Base-by-base conservation (phyloP, 257 asterid species). In the Osmanthus fragrans region DNA sequence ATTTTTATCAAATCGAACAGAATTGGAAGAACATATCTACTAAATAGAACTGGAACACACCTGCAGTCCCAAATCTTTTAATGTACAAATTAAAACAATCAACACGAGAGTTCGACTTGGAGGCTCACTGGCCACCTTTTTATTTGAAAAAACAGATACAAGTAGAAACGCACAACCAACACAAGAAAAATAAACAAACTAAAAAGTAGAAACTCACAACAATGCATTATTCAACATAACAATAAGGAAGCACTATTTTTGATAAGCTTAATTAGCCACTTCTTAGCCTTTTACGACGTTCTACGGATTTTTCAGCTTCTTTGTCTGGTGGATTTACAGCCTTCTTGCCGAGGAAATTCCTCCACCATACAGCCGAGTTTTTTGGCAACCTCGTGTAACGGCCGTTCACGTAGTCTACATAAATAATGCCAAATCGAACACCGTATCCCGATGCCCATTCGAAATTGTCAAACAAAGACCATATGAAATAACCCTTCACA, bases 391-490 rank as follows among this genome's bases (percentile, higher is more conserved):
- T 78, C 51, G 68, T 86, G 18, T 78, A 77, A 15, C 80, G 76
- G 1, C 63, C 63, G 56, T 86, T 74, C 33, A 42, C 71, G 51
- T 36, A 88, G 39, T 88, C 89, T 4, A 88, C 71, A 21, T 32
- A 85, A n/a, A 64, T 72, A 66, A 88, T 49, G 1, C 92, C 92
- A 60, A 88, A 85, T 72, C 90, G 83, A 3, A 73, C 1, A 3
- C 77, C 66, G 73, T 76, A 83, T 4, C 92, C 90, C 0, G 73
- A 76, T 3, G 5, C 45, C 90, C 90, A 83, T 80, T 88, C 92
- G 29, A 68, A 88, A 19, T 82, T 88, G 80, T 88, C 91, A 32
- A 89, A 69, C 67, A 85, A 84, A 7, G 95, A 56, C 91, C 91
- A 90, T 12, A 77, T 83, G 45, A 90, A 90, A 80, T 82, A 90